These are phyloP conservation scores for Claviceps spartinae DNA, from an alignment of 2,329 filamentous ascomycete species.

Conservation along the genomic window DNA sequence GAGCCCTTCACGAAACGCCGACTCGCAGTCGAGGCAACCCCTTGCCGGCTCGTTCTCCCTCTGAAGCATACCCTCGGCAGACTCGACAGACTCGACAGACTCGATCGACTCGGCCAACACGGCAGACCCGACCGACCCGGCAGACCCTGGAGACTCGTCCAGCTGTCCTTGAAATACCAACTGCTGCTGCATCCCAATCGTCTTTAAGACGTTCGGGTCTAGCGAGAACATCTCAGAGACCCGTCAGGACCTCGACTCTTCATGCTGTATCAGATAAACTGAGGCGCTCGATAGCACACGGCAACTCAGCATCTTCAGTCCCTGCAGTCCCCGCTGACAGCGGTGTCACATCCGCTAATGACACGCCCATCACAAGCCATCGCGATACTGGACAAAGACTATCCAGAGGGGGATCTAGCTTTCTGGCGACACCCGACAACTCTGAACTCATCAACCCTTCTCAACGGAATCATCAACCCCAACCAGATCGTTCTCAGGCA, in stretches of 20 bases:
- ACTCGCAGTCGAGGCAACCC: conserved; percentile 15
- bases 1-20: conserved; percentile 13
- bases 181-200: conserved; percentile 1
- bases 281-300: conserved; percentile 20
- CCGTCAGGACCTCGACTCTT: conserved; percentile 16
- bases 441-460: conserved; percentile 29
- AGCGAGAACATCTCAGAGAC: conserved; percentile 13
- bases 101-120: conserved; percentile 15
- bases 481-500: conserved; percentile 28
- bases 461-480: conserved; percentile 24
- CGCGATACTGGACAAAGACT: conserved; percentile 14
- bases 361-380: conserved; percentile 6
- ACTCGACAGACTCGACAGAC: conserved; percentile 17
- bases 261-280: conserved; percentile 22
- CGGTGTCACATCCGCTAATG: not conserved
- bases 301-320: conserved; percentile 5
- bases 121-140: too few relatives aligned
- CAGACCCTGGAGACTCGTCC: conserved; percentile 8
- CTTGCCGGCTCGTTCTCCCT: conserved; percentile 20
- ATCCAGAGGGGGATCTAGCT: conserved; percentile 14
- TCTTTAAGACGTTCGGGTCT: conserved; percentile 6
- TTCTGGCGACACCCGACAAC: conserved; percentile 45
- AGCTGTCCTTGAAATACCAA: conserved; percentile 18
- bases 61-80: conserved; percentile 18
- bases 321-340: not conserved